Evolutionary conservation across 1,284 basidiomycete genomes (phyloP).

Genomic region (Ustilago curta): DNA sequence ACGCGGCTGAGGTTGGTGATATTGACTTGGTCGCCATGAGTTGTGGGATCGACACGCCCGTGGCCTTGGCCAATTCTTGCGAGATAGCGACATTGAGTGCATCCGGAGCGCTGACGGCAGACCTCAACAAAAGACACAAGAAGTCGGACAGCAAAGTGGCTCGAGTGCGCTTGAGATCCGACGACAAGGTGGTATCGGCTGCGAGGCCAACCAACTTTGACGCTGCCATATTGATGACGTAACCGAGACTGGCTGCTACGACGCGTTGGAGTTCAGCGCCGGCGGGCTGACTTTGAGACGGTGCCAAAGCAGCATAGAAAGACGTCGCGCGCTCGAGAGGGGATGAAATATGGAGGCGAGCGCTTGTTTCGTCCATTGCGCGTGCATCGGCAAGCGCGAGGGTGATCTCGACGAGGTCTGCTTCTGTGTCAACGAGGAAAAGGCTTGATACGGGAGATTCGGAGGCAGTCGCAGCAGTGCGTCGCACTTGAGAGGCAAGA

Average conservation of each 20-base stretch:
- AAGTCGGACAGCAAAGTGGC: slow-evolving; percentile 33
- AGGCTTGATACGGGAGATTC: slow-evolving; percentile 6
- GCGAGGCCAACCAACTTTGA: slow-evolving; percentile 15
- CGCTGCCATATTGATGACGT: slow-evolving; percentile 14
- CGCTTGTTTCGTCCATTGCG: not conserved
- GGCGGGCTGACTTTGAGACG: slow-evolving; percentile 16
- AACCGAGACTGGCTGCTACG: slow-evolving; percentile 19
- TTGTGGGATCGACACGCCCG: slow-evolving; percentile 26
- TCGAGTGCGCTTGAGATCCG: slow-evolving; percentile 14
- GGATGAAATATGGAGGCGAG: slow-evolving; percentile 2
- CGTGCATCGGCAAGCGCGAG: slow-evolving; percentile 11
- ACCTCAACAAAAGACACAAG: slow-evolving; percentile 25
- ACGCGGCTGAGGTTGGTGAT: slow-evolving; percentile 23
- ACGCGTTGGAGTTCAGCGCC: slow-evolving; percentile 11
- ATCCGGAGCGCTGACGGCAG: slow-evolving; percentile 24
- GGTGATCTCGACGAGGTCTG: slow-evolving; percentile 18
- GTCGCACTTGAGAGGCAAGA: slow-evolving; percentile 64
- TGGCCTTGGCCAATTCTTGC: slow-evolving; percentile 19
- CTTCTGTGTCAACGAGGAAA: slow-evolving; percentile 22
- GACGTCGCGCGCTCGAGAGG: slow-evolving; percentile 27
- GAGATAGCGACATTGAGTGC: slow-evolving; percentile 13
- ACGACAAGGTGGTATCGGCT: not conserved
- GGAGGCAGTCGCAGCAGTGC: slow-evolving; percentile 17
- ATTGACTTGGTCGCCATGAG: slow-evolving; percentile 28
- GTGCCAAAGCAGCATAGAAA: slow-evolving; percentile 36